Evolutionary conservation across 768 basidiomycete species (phyloP).

Genomic region (Lactarius tabidus): DNA sequence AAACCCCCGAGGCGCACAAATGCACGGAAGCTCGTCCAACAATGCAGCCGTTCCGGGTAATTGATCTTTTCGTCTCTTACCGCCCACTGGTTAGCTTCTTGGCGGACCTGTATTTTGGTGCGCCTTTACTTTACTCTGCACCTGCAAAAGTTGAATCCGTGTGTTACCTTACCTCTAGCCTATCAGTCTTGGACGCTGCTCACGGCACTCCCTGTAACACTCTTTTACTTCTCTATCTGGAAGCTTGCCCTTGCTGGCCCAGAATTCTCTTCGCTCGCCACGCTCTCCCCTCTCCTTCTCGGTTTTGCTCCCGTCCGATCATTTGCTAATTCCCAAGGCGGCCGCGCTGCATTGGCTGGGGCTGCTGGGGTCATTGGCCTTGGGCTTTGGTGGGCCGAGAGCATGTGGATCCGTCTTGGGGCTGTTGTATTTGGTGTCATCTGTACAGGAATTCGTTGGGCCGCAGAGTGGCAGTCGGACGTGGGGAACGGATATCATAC

Average conservation of each 20-base stretch:
- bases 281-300: slow-evolving; percentile 66
- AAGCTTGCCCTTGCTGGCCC: slow-evolving; percentile 80
- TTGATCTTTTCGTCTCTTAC: neutral
- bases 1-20: neutral
- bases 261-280: slow-evolving; percentile 68
- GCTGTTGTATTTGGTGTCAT: slow-evolving; percentile 21
- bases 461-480: slow-evolving; percentile 22
- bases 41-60: neutral
- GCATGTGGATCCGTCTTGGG: slow-evolving; percentile 23
- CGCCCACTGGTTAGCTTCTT: slow-evolving; percentile 30
- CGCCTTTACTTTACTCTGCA: slow-evolving; percentile 27
- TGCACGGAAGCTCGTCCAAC: slow-evolving; percentile 3
- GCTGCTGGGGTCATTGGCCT: slow-evolving; percentile 13
- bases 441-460: slow-evolving; percentile 17
- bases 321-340: slow-evolving; percentile 9
- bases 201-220: slow-evolving; percentile 69
- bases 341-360: slow-evolving; percentile 15
- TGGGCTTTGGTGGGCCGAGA: slow-evolving; percentile 24
- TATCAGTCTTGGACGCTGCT: slow-evolving; percentile 82
- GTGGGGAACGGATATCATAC: slow-evolving; percentile 18
- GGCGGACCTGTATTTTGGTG: slow-evolving; percentile 58
- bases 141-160: neutral
- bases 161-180: slow-evolving; percentile 38
- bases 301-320: slow-evolving; percentile 41
- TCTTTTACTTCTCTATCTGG: slow-evolving; percentile 95